A percentile compares a stretch with the other conserved stretches of the same genome.
These are phyloP conservation scores for Melocanna baccifera DNA, from an alignment of 176 grass and related monocot species.

Conservation along the genomic window DNA sequence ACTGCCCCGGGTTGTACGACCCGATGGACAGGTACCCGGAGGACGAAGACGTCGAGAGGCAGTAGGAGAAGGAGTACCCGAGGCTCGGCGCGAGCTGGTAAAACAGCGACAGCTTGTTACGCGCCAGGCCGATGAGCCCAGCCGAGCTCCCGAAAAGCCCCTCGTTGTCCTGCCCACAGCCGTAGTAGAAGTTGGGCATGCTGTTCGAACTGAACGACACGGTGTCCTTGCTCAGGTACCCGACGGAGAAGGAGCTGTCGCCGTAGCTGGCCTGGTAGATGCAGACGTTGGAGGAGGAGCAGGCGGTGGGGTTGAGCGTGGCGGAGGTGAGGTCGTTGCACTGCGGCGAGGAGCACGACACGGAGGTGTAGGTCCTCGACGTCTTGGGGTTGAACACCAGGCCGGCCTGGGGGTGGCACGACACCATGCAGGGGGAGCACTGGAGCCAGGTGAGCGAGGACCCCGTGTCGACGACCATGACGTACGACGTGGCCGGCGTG, in stretches of 20 bases:
- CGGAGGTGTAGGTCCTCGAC: constrained; percentile 59
- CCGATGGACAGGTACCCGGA: constrained; percentile 67
- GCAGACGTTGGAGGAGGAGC: constrained; percentile 64
- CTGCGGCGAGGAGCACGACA: constrained; percentile 52
- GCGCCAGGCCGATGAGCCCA: constrained; percentile 79
- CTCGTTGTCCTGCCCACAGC: constrained; percentile 88
- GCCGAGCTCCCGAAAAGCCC: constrained; percentile 75
- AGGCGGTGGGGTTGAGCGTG: constrained; percentile 60
- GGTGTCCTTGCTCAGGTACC: constrained; percentile 77
- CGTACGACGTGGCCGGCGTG: constrained; percentile 52
- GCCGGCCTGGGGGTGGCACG: constrained; percentile 62
- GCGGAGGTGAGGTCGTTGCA: constrained; percentile 56
- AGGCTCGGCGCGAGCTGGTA: constrained; percentile 71
- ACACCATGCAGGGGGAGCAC: constrained; percentile 66
- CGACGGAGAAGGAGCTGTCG: constrained; percentile 80
- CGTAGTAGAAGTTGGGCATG: constrained; percentile 71
- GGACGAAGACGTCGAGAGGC: constrained; percentile 64
- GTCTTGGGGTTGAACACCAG: constrained; percentile 57
- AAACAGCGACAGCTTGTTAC: constrained; percentile 70
- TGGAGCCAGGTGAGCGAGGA: constrained; percentile 82
- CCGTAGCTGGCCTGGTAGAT: constrained; percentile 85
- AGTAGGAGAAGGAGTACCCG: constrained; percentile 83
- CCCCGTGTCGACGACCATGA: constrained; percentile 77
- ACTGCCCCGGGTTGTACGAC: constrained; percentile 50
- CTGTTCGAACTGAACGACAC: constrained; percentile 48